Conservation (phyloP, 2,329 filamentous ascomycete genomes). For the Diaporthe citriasiana region DNA sequence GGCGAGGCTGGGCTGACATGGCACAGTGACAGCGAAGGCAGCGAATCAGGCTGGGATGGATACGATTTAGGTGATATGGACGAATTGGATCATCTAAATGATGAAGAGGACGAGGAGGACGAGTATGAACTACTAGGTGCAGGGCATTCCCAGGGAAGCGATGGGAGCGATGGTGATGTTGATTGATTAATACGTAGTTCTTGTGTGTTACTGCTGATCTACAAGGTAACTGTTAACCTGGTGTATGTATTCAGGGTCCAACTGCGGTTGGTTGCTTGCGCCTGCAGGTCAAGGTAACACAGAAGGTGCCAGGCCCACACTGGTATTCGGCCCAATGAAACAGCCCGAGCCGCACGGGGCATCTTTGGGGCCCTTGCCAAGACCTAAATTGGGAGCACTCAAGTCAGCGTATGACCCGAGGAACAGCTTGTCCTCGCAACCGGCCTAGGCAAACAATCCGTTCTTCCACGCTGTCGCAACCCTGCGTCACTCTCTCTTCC, state of each 20-base stretch:
- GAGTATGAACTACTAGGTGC: too few relatives aligned
- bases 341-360: constrained; percentile 24
- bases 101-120: not conserved
- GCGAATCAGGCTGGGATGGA: not conserved
- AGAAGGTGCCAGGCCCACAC: not conserved
- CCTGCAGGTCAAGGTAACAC: not conserved
- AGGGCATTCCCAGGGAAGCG: not conserved
- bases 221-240: not conserved
- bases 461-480: constrained; percentile 15
- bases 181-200: not conserved
- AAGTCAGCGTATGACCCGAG: constrained; percentile 36
- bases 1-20: not conserved
- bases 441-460: constrained; percentile 2
- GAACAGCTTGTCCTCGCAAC: constrained; percentile 42
- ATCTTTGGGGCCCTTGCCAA: constrained; percentile 31
- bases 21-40: too few relatives aligned
- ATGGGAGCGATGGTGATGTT: not conserved
- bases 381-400: constrained; percentile 16
- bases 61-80: not conserved
- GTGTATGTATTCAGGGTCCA: not conserved
- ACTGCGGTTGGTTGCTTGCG: not conserved
- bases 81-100: not conserved
- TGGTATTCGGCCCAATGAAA: constrained; percentile 15
- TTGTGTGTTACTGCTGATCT: not conserved
- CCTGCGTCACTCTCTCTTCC: constrained; percentile 27